phyloP scores from a whole-genome alignment of 768 basidiomycete genomes.

The Saitozyma sp. region DNA sequence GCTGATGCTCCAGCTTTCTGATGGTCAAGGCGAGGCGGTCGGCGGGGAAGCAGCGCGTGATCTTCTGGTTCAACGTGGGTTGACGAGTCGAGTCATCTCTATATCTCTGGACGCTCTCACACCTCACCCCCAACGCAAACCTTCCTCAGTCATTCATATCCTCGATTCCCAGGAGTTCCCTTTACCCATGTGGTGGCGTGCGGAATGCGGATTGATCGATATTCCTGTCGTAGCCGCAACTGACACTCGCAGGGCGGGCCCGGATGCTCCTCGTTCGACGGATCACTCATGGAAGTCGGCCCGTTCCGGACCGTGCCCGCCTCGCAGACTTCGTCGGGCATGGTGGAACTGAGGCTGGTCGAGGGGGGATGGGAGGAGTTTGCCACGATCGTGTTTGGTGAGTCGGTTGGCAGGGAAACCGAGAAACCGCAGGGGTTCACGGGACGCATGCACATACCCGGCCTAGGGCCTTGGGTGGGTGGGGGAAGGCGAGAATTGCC shows the following conservation, averaged over 20 bases:
- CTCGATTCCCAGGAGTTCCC: too few relatives aligned
- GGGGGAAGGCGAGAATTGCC: too few relatives aligned
- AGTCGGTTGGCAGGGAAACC: conserved; percentile 47
- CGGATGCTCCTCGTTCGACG: conserved; percentile 96
- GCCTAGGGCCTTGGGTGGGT: too few relatives aligned
- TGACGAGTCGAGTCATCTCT: too few relatives aligned
- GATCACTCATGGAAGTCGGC: conserved; percentile 97
- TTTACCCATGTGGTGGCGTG: too few relatives aligned
- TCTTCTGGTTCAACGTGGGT: conserved; percentile 96
- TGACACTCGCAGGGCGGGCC: conserved; percentile 99
- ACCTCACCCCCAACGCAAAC: too few relatives aligned
- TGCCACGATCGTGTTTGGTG: conserved; percentile 86
- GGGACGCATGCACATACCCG: too few relatives aligned
- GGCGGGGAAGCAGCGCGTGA: conserved; percentile 84
- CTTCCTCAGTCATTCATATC: too few relatives aligned
- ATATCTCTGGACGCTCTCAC: too few relatives aligned
- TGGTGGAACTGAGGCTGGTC: conserved; percentile 66
- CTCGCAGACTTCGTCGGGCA: conserved; percentile 57
- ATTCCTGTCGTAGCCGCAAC: too few relatives aligned
- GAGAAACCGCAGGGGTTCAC: neutral
- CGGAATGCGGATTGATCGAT: neutral
- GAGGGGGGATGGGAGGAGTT: conserved; percentile 98
- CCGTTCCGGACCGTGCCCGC: conserved; percentile 66
- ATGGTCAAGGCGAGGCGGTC: conserved; percentile 79
- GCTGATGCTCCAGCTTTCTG: conserved; percentile 61